Percentiles rank a stretch among this genome's conserved stretches.
These are phyloP conservation scores for Starmera caribaea DNA, from an alignment of 805 yeast genomes.

Conservation along the genomic window DNA sequence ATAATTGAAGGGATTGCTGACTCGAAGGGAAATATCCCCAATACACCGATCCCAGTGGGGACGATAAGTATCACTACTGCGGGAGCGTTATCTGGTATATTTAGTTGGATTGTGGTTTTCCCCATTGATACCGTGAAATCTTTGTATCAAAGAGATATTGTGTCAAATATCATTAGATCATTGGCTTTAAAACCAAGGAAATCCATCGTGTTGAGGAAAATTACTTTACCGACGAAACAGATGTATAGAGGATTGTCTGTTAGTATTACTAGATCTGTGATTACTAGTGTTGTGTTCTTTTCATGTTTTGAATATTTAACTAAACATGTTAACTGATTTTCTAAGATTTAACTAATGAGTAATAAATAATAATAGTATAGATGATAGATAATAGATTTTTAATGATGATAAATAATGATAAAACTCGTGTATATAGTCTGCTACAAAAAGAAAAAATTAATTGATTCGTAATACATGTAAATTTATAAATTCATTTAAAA, in stretches of 20 bases:
- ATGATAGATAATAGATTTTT: too few relatives aligned
- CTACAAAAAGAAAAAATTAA: not conserved
- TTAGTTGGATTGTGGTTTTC: constrained; percentile 67
- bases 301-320: constrained; percentile 60
- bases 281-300: constrained; percentile 70
- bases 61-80: constrained; percentile 48
- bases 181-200: constrained; percentile 32
- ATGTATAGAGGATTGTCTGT: constrained; percentile 76
- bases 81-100: constrained; percentile 73
- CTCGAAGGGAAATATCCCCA: constrained; percentile 20
- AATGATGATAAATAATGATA: not conserved
- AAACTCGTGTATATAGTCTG: not conserved
- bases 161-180: constrained; percentile 52
- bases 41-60: constrained; percentile 21
- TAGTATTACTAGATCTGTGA: constrained; percentile 58
- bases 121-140: constrained; percentile 80
- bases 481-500: not conserved
- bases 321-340: constrained; percentile 42
- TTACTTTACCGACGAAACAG: constrained; percentile 32
- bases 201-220: constrained; percentile 23
- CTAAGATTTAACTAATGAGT: too few relatives aligned
- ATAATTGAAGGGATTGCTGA: constrained; percentile 23
- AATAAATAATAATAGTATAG: too few relatives aligned
- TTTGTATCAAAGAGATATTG: constrained; percentile 63
- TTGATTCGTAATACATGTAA: not conserved